Conservation (phyloP, 352 stramenopile genomes). For the Phytophthora pluvialis region DNA sequence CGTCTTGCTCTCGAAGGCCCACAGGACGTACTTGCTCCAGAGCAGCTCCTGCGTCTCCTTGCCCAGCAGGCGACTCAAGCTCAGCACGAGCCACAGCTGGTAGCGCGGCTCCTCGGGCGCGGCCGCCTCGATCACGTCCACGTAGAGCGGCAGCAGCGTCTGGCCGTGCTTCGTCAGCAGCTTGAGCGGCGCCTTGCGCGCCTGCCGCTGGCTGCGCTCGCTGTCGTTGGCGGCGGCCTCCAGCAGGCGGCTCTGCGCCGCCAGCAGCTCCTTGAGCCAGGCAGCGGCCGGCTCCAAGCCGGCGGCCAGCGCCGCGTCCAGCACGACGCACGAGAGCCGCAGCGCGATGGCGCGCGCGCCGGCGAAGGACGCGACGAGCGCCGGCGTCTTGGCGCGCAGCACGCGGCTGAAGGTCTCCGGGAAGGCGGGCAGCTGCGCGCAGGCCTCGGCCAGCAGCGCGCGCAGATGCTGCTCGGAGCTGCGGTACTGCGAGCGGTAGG, state of each 20-base stretch:
- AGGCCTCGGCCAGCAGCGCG: constrained; percentile 48
- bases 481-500: constrained; percentile 62
- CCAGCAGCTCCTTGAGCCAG: constrained; percentile 61
- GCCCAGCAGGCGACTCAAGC: constrained; percentile 34
- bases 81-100: constrained; percentile 69
- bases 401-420: constrained; percentile 58
- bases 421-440: constrained; percentile 47
- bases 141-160: constrained; percentile 49
- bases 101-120: constrained; percentile 60
- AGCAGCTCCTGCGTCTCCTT: constrained; percentile 48
- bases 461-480: constrained; percentile 62
- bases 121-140: constrained; percentile 36
- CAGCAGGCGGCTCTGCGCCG: constrained; percentile 56
- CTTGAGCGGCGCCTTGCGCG: constrained; percentile 49
- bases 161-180: constrained; percentile 52
- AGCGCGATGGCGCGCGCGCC: constrained; percentile 60
- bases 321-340: constrained; percentile 61
- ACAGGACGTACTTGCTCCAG: constrained; percentile 66
- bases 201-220: constrained; percentile 47
- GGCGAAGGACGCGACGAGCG: constrained; percentile 60
- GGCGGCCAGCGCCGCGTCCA: constrained; percentile 40
- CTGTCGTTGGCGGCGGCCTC: constrained; percentile 63
- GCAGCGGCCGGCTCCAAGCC: constrained; percentile 12
- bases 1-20: constrained; percentile 83
- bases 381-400: constrained; percentile 43